Percentiles rank a stretch among this genome's conserved stretches.
Conservation (phyloP, 768 basidiomycete species). For the Obba rivulosa region DNA sequence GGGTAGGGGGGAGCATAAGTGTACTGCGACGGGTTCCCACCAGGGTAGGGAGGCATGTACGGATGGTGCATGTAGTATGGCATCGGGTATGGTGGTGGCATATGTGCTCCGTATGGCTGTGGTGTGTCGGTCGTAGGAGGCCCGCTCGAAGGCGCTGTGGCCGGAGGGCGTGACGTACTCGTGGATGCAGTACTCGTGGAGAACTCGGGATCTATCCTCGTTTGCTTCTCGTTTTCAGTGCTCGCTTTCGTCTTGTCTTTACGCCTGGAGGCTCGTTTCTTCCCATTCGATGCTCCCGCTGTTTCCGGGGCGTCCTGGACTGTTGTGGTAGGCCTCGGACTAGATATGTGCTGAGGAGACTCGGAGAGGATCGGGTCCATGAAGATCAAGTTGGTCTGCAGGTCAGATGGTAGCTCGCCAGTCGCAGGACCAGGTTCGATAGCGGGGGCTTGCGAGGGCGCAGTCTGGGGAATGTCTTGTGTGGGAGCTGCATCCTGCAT, state of each 20-base stretch:
- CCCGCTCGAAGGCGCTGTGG: not conserved
- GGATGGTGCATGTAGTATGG: conserved; percentile 36
- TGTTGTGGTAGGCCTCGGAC: too few relatives aligned
- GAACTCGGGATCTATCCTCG: too few relatives aligned
- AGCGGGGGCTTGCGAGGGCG: too few relatives aligned
- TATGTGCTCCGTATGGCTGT: not conserved
- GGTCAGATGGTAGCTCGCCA: too few relatives aligned
- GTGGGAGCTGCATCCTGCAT: too few relatives aligned
- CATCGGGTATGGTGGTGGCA: conserved; percentile 12
- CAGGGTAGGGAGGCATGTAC: conserved; percentile 24
- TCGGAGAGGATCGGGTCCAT: conserved; percentile 15
- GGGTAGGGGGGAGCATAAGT: conserved; percentile 1
- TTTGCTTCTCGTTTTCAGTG: too few relatives aligned
- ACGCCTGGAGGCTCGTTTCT: conserved; percentile 1
- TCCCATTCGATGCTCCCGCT: not conserved
- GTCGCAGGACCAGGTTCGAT: too few relatives aligned
- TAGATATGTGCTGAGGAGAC: too few relatives aligned
- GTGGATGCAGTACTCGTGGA: too few relatives aligned
- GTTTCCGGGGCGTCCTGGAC: not conserved
- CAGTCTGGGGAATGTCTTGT: too few relatives aligned
- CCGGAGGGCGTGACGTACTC: too few relatives aligned
- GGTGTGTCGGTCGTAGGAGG: not conserved
- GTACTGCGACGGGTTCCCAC: conserved; percentile 16
- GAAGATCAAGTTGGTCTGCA: conserved; percentile 9
- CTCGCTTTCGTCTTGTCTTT: conserved; percentile 2